Evolutionary conservation across 495 filamentous ascomycete species (phyloP), one percentile per base, ranked within the genome.

Genomic region (Penicillium robsamsonii): DNA sequence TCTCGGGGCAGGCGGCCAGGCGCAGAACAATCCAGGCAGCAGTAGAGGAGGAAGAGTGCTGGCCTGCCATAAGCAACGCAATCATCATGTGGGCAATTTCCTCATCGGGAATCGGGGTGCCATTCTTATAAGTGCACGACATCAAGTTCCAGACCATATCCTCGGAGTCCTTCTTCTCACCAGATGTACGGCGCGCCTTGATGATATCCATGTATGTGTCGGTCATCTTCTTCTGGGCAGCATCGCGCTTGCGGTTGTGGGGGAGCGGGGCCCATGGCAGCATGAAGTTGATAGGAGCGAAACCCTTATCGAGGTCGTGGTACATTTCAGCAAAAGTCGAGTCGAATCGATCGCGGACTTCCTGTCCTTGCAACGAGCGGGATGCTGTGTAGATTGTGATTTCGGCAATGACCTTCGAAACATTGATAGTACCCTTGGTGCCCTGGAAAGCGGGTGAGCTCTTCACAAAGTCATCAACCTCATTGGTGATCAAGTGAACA

Each of bases 81-180:
- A 87, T 87, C 84, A 87, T 86, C 76, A 87, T 86, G 60, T 85
- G 81, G 5, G 84, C 84, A 50, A 86, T 71, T 59, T 87, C 82
- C 57, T 77, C 67, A 57, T 87, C 82, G 1, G 84, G 82, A n/a
- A 86, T 64, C 5, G 75, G 76, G 18, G 70, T 81, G 53, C 84
- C 84, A 57, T 85, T 75, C 66, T 86, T 87, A 70, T 87, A 87
- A 15, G 66, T 73, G 69, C 77, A 84, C 31, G 73, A 74, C 84
- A 86, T 87, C 43, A 87, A 70, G 59, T 86, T 85, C 84, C 84
- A 86, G 53, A 86, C 83, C 84, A 87, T 87, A 58, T 87, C 83
- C 59, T 84, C 77, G 4, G 76, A 77, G 42, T 81, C 76, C 59
- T 76, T 76, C 64, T 81, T 66, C n/a, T 59, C 75, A 45, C 72